Percentiles rank a stretch among this genome's conserved stretches.
Conservation (phyloP, 2,329 filamentous ascomycete species). For the Claviceps maximensis region DNA sequence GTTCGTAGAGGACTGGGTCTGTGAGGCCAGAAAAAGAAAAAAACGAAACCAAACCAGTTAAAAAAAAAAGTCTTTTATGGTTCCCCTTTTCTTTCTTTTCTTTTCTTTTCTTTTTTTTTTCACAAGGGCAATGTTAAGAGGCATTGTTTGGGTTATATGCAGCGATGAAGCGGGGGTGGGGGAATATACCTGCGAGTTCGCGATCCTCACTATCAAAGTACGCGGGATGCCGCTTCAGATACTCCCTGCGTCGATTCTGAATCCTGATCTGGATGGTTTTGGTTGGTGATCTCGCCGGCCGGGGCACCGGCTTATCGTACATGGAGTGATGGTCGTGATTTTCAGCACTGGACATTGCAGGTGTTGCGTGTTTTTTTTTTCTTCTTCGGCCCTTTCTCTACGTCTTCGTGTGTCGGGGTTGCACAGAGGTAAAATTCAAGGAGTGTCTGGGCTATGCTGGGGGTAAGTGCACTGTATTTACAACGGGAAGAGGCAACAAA, state of each 20-base stretch:
- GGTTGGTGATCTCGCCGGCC: conserved; percentile 28
- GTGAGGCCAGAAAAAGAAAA: background rate
- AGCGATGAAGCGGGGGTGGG: background rate
- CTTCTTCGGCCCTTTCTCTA: too few relatives aligned
- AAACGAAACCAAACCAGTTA: too few relatives aligned
- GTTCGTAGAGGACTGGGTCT: conserved; percentile 75
- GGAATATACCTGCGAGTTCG: conserved; percentile 35
- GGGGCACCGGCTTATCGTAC: conserved; percentile 28
- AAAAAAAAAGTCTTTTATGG: too few relatives aligned
- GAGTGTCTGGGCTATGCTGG: too few relatives aligned
- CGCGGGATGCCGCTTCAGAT: conserved; percentile 56
- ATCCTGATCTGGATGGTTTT: conserved; percentile 36
- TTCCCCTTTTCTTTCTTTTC: too few relatives aligned
- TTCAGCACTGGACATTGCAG: background rate
- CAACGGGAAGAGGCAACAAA: too few relatives aligned
- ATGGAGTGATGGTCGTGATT: background rate
- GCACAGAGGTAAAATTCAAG: too few relatives aligned
- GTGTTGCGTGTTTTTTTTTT: background rate
- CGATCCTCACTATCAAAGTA: conserved; percentile 52
- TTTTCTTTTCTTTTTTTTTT: too few relatives aligned
- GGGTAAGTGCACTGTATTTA: too few relatives aligned
- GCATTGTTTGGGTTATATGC: too few relatives aligned
- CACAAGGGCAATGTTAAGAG: too few relatives aligned
- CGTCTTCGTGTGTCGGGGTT: too few relatives aligned
- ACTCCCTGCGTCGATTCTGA: conserved; percentile 68